phyloP scores from a whole-genome alignment of 2,329 filamentous ascomycete species.

The Mycocentrospora acerina region DNA sequence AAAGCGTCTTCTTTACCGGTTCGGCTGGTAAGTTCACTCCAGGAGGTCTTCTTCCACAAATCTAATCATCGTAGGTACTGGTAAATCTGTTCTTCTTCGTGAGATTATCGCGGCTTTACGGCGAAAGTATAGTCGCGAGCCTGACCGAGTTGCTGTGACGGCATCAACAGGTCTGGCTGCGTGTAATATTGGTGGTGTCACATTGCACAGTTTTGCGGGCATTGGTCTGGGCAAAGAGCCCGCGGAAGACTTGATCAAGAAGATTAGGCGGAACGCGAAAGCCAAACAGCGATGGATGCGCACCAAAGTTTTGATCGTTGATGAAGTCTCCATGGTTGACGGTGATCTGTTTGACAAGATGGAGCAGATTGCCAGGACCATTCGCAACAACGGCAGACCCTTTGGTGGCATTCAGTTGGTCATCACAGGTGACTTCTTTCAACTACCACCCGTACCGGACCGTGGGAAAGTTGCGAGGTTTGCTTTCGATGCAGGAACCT shows the following conservation, averaged over 20 bases:
- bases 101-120: slow-evolving; percentile 83
- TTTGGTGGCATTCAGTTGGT: slow-evolving; percentile 97
- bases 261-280: slow-evolving; percentile 85
- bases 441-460: slow-evolving; percentile 90
- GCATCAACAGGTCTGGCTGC: slow-evolving; percentile 94
- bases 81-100: slow-evolving; percentile 93
- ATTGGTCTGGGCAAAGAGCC: slow-evolving; percentile 94
- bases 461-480: slow-evolving; percentile 75
- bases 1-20: slow-evolving; percentile 97
- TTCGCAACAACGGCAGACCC: slow-evolving; percentile 86
- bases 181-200: slow-evolving; percentile 95
- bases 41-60: background rate
- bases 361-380: slow-evolving; percentile 77
- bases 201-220: slow-evolving; percentile 91
- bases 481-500: slow-evolving; percentile 87
- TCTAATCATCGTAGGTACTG: slow-evolving; percentile 60
- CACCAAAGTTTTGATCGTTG: slow-evolving; percentile 84
- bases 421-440: slow-evolving; percentile 97
- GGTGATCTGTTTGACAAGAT: slow-evolving; percentile 96
- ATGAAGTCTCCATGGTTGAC: slow-evolving; percentile 98
- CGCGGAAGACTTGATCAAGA: slow-evolving; percentile 77
- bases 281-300: slow-evolving; percentile 85
- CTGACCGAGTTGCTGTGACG: slow-evolving; percentile 86
- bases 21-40: slow-evolving; percentile 65
- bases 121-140: slow-evolving; percentile 72